Evolutionary conservation across 2,329 filamentous ascomycete genomes (phyloP).

Genomic region (Colletotrichum orchidophilum): DNA sequence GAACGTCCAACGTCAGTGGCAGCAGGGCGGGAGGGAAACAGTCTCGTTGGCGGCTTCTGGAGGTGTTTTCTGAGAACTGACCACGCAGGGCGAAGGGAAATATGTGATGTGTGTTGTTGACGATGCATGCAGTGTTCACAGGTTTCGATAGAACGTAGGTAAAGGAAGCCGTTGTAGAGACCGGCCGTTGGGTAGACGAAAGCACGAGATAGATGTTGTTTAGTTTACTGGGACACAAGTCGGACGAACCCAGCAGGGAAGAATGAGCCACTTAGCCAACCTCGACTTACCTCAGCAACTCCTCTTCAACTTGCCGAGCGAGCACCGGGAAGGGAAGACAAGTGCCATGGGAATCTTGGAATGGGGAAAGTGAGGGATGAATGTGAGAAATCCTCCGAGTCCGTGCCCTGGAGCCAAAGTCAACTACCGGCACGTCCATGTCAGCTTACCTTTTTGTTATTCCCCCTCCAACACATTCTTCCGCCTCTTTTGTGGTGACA

Average conservation of each 20-base stretch:
- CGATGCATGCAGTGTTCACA: neutral
- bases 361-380: neutral
- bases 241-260: neutral
- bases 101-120: neutral
- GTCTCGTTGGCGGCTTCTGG: neutral
- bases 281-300: neutral
- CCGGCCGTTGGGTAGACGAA: neutral
- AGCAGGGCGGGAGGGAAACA: neutral
- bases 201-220: neutral
- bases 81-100: neutral
- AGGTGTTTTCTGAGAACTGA: neutral
- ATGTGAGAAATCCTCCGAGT: neutral
- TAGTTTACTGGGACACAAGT: neutral
- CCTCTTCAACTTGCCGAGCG: neutral
- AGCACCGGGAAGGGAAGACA: neutral
- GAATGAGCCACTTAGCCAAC: neutral
- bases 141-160: neutral
- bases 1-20: constrained; percentile 19
- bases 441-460: neutral
- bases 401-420: neutral
- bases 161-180: neutral
- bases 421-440: neutral
- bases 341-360: neutral
- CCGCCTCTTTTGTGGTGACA: neutral
- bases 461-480: neutral